Evolutionary conservation across 2,329 filamentous ascomycete genomes (phyloP).

Genomic region (Fusarium cicatricum): DNA sequence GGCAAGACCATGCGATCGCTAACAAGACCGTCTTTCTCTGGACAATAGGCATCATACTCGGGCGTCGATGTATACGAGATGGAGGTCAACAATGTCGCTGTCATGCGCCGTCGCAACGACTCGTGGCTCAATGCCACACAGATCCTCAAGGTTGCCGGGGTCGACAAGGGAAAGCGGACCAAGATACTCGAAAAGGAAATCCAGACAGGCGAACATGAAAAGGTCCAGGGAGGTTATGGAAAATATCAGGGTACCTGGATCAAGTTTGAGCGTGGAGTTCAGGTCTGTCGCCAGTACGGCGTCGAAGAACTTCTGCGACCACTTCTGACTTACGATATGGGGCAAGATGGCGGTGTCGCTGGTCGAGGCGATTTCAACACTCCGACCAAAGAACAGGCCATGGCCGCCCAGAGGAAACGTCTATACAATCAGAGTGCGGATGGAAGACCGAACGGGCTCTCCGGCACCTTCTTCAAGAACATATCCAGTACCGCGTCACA

Average conservation of each 20-base stretch:
- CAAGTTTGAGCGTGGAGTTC: constrained; percentile 87
- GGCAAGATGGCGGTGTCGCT: constrained; percentile 74
- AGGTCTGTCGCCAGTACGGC: constrained; percentile 84
- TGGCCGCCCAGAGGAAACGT: constrained; percentile 93
- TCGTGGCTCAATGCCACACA: constrained; percentile 98
- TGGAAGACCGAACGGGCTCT: constrained; percentile 69
- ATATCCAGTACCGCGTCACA: constrained; percentile 94
- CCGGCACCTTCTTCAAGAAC: constrained; percentile 95
- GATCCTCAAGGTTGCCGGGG: constrained; percentile 95
- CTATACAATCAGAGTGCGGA: constrained; percentile 80
- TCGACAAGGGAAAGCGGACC: constrained; percentile 97
- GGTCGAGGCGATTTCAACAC: constrained; percentile 85
- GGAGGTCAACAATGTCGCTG: constrained; percentile 91
- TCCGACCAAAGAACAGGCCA: constrained; percentile 97
- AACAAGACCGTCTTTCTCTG: constrained; percentile 9
- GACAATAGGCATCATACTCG: constrained; percentile 80
- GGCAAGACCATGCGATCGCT: constrained; percentile 19
- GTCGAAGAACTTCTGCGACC: constrained; percentile 81
- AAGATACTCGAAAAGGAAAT: constrained; percentile 99
- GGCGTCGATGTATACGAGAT: constrained; percentile 98
- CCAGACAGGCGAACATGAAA: constrained; percentile 94
- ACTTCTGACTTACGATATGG: constrained; percentile 82
- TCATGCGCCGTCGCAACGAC: constrained; percentile 95
- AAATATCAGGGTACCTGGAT: constrained; percentile 99
- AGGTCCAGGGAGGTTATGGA: constrained; percentile 97